phyloP scores from a whole-genome alignment of 768 basidiomycete genomes.

The Pulveroboletus ravenelii region DNA sequence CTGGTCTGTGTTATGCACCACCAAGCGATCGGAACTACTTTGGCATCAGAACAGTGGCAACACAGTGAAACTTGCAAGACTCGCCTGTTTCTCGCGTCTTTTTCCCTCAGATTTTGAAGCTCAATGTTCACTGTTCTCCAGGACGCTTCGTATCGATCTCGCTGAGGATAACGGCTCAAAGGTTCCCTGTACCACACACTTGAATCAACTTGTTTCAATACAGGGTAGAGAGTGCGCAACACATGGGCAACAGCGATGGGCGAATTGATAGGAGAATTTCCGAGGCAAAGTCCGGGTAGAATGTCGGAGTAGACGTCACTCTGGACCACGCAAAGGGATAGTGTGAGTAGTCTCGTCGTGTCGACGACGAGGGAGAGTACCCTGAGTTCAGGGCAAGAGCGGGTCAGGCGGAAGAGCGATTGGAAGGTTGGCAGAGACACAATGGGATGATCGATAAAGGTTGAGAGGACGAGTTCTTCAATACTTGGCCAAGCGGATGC shows the following conservation, averaged over 20 bases:
- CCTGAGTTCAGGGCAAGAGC: constrained; percentile 10
- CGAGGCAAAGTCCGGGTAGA: constrained; percentile 14
- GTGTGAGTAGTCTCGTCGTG: background rate
- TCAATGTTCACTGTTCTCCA: constrained; percentile 21
- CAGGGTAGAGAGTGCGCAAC: constrained; percentile 15
- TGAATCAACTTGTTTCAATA: constrained; percentile 17
- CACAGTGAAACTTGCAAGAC: background rate
- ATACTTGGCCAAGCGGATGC: constrained; percentile 20
- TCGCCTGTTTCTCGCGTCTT: background rate
- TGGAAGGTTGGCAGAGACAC: constrained; percentile 20
- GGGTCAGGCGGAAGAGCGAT: constrained; percentile 11
- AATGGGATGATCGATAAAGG: constrained; percentile 9
- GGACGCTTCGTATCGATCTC: constrained; percentile 8
- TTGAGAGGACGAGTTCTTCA: constrained; percentile 16
- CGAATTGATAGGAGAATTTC: constrained; percentile 16
- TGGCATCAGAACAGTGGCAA: background rate
- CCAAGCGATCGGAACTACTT: background rate
- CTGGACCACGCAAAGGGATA: background rate
- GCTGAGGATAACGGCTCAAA: constrained; percentile 4
- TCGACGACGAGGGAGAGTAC: constrained; percentile 25
- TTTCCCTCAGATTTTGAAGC: constrained; percentile 1
- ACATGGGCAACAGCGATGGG: constrained; percentile 9
- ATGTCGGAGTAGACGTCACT: background rate
- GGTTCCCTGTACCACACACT: constrained; percentile 16
- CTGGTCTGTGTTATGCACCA: no score